Conservation (phyloP, 768 basidiomycete genomes). For the Gymnopilus junonius region DNA sequence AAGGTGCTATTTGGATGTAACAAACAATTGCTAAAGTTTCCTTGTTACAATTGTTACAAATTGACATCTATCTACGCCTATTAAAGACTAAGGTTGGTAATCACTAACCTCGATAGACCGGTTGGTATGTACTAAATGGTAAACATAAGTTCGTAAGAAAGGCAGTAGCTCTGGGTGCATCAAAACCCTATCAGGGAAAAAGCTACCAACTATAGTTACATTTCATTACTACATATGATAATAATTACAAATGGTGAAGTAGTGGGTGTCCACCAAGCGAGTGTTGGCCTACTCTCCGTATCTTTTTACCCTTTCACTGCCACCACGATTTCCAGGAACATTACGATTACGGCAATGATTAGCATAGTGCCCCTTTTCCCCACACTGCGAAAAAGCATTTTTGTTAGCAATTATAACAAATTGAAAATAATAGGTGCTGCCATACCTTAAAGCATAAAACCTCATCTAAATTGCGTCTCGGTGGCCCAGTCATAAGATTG, state of each 20-base stretch:
- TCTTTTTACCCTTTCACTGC: slow-evolving; percentile 61
- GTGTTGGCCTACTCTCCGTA: slow-evolving; percentile 34
- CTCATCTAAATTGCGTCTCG: slow-evolving; percentile 78
- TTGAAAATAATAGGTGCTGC: neutral
- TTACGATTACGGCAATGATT: slow-evolving; percentile 92
- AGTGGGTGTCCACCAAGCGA: neutral
- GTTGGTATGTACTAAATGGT: no score
- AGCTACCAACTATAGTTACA: no score
- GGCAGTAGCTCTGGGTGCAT: no score
- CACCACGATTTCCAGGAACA: slow-evolving; percentile 90
- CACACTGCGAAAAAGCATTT: slow-evolving; percentile 59
- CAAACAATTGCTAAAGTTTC: neutral
- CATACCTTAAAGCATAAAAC: slow-evolving; percentile 87
- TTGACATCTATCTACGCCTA: no score
- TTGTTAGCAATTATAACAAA: neutral
- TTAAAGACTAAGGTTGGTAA: no score
- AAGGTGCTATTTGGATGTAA: neutral
- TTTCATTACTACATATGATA: no score
- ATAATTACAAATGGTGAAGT: no score
- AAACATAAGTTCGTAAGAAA: no score
- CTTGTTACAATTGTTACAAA: neutral
- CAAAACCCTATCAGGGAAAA: no score
- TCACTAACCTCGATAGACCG: no score
- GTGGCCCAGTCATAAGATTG: slow-evolving; percentile 34
- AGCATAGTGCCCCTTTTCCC: slow-evolving; percentile 93